Evolutionary conservation across 768 basidiomycete species (phyloP).

Genomic region (Panaeolus papilionaceus): DNA sequence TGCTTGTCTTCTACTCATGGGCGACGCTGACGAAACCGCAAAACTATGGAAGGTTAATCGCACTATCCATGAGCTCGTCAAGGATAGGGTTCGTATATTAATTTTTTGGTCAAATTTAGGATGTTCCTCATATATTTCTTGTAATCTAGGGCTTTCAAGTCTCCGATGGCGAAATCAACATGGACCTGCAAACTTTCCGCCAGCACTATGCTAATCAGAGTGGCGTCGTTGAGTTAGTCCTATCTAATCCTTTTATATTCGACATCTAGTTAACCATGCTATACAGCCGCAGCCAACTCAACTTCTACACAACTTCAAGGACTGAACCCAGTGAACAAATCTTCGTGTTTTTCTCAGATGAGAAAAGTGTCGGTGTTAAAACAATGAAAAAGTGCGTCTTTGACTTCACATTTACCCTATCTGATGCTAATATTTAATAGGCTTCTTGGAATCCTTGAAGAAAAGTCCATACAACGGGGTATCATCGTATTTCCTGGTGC

Average conservation of each 20-base stretch:
- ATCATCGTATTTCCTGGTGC: slow-evolving; percentile 95
- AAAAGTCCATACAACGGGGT: slow-evolving; percentile 87
- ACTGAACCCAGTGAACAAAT: slow-evolving; percentile 78
- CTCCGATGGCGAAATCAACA: slow-evolving; percentile 91
- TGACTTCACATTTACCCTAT: slow-evolving; percentile 14
- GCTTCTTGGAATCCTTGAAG: slow-evolving; percentile 88
- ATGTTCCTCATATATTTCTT: slow-evolving; percentile 29
- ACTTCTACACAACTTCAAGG: slow-evolving; percentile 85
- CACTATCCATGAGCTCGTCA: slow-evolving; percentile 95
- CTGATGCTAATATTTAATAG: slow-evolving; percentile 45
- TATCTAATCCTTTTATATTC: slow-evolving; percentile 1
- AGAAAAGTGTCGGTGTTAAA: slow-evolving; percentile 94
- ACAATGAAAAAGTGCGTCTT: slow-evolving; percentile 92
- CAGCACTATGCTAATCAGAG: slow-evolving; percentile 70
- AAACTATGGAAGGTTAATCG: slow-evolving; percentile 95
- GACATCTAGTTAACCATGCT: slow-evolving; percentile 16
- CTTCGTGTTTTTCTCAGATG: slow-evolving; percentile 96
- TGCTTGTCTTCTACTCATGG: slow-evolving; percentile 50
- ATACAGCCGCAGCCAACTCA: slow-evolving; percentile 82
- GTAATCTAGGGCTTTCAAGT: slow-evolving; percentile 86
- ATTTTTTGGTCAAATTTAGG: slow-evolving; percentile 16
- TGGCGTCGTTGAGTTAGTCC: slow-evolving; percentile 85
- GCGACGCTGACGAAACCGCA: slow-evolving; percentile 80
- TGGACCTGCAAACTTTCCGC: slow-evolving; percentile 85
- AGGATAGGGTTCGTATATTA: slow-evolving; percentile 77